These are phyloP conservation scores for Neurospora sp. DNA, from an alignment of 2,329 filamentous ascomycete species.

Conservation along the genomic window DNA sequence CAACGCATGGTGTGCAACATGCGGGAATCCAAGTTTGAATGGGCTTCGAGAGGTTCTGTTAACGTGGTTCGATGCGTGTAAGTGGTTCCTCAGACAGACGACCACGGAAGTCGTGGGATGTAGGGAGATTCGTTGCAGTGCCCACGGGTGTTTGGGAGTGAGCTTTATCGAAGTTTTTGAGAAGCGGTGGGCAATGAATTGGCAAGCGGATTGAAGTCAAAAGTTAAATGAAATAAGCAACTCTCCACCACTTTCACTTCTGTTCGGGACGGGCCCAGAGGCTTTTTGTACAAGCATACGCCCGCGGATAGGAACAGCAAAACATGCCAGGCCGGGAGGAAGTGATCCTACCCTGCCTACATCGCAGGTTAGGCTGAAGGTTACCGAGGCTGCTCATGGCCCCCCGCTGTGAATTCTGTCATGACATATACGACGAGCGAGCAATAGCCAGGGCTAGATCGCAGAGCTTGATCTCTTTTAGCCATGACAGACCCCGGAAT, in stretches of 20 bases:
- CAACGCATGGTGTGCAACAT: neutral
- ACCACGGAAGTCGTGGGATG: neutral
- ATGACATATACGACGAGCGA: neutral
- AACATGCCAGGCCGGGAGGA: neutral
- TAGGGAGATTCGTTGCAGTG: neutral
- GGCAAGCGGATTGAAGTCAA: neutral
- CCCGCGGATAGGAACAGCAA: conserved; percentile 15
- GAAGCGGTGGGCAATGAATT: neutral
- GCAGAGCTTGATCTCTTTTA: neutral
- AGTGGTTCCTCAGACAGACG: neutral
- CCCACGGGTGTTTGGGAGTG: neutral
- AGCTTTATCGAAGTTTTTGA: neutral
- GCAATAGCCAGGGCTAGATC: neutral
- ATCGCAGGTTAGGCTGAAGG: neutral
- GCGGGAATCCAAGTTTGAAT: neutral
- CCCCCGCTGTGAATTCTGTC: neutral
- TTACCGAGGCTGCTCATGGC: neutral
- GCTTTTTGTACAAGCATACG: conserved; percentile 11
- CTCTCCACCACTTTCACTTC: neutral
- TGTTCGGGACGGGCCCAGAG: conserved; percentile 1
- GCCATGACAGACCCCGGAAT: neutral
- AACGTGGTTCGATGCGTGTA: neutral
- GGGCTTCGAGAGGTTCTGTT: neutral
- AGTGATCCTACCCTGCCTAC: neutral
- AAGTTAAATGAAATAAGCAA: neutral